These are phyloP conservation scores for Blastocystis sp. DNA, from an alignment of 352 stramenopile species.

Conservation along the genomic window DNA sequence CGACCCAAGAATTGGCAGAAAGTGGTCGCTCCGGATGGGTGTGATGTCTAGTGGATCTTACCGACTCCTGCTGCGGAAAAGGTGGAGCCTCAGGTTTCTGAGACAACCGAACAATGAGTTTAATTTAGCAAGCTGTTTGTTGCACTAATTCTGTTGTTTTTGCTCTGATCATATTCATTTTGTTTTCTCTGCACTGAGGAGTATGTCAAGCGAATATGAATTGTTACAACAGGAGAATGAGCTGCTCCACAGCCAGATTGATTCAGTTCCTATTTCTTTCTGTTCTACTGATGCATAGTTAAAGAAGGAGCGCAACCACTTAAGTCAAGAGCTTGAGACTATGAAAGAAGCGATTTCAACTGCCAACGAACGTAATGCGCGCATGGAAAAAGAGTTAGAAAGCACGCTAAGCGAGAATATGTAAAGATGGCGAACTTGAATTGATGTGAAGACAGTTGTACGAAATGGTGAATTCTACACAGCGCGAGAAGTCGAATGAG, in stretches of 20 bases:
- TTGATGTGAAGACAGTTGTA: neutral
- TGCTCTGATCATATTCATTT: neutral
- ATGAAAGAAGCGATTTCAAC: neutral
- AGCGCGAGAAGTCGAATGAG: neutral
- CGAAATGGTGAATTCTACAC: neutral
- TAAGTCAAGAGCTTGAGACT: neutral
- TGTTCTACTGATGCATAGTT: neutral
- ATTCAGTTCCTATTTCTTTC: neutral
- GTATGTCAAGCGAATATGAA: neutral
- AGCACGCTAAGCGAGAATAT: slow-evolving; percentile 18
- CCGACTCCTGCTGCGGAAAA: neutral
- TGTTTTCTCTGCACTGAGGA: neutral
- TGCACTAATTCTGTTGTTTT: neutral
- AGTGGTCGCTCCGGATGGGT: neutral
- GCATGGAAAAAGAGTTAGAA: slow-evolving; percentile 3
- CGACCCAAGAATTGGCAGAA: slow-evolving; percentile 58
- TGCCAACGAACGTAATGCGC: neutral
- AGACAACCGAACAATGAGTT: too few relatives aligned
- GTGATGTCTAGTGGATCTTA: slow-evolving; percentile 23
- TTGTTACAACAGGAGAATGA: slow-evolving; percentile 37
- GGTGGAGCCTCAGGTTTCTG: neutral
- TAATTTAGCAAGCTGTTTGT: neutral
- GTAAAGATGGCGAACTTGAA: neutral
- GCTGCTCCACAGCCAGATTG: neutral
- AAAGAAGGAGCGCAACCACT: neutral